Conservation (phyloP, 805 yeast genomes). For the Metschnikowia dekortorum region DNA sequence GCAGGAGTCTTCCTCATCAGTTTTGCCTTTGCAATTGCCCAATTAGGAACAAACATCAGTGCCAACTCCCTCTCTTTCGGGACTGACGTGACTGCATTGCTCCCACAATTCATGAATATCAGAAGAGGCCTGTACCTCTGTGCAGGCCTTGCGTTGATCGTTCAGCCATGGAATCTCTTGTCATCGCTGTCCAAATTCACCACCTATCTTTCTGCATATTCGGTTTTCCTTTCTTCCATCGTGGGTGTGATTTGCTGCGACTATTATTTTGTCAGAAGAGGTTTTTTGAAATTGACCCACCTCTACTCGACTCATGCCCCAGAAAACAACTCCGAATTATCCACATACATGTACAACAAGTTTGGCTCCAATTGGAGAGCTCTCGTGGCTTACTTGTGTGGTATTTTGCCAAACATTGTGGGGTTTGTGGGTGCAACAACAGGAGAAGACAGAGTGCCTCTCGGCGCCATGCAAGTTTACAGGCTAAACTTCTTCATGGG, state of each 20-base stretch:
- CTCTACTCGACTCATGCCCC: conserved; percentile 49
- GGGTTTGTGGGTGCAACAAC: conserved; percentile 83
- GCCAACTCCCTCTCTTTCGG: conserved; percentile 71
- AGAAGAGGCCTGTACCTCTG: conserved; percentile 79
- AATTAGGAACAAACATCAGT: conserved; percentile 72
- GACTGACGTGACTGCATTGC: conserved; percentile 63
- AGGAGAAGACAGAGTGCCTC: conserved; percentile 63
- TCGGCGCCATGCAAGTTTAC: conserved; percentile 72
- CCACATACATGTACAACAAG: conserved; percentile 55
- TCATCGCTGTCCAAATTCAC: conserved; percentile 69
- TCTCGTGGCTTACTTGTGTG: conserved; percentile 70
- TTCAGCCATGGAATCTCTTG: conserved; percentile 78
- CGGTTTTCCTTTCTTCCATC: conserved; percentile 78
- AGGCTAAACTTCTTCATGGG: conserved; percentile 76
- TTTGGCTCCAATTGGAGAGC: conserved; percentile 84
- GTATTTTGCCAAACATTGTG: conserved; percentile 77
- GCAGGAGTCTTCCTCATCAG: conserved; percentile 79
- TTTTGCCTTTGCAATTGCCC: conserved; percentile 67
- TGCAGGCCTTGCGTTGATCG: conserved; percentile 63
- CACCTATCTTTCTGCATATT: conserved; percentile 73
- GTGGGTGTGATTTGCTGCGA: conserved; percentile 74
- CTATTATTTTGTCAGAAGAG: conserved; percentile 65
- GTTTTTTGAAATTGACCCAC: conserved; percentile 59
- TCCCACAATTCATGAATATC: conserved; percentile 63
- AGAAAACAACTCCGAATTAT: conserved; percentile 22